Conservation (phyloP, 352 stramenopile genomes). For the Thalassiosira hispida region DNA sequence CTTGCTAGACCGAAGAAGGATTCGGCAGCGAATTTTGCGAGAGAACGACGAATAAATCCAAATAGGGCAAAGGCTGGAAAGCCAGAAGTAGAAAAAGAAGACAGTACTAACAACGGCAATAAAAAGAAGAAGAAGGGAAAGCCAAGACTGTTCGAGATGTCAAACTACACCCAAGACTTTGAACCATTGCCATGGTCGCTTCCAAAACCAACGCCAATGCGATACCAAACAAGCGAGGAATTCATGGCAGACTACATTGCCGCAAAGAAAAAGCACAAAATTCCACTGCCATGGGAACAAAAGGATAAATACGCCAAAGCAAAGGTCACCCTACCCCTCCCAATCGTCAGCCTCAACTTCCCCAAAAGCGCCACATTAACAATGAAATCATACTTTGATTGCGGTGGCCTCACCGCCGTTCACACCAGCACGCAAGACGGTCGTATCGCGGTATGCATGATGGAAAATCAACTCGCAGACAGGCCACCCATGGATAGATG, state of each 20-base stretch:
- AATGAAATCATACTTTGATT: conserved; percentile 55
- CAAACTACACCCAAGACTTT: conserved; percentile 41
- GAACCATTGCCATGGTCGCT: conserved; percentile 52
- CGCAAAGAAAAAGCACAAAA: conserved; percentile 36
- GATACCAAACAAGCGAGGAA: conserved; percentile 35
- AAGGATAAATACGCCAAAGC: conserved; percentile 18
- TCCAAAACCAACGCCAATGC: conserved; percentile 25
- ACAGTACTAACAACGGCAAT: neutral
- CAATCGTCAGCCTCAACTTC: conserved; percentile 55
- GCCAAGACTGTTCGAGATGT: conserved; percentile 11
- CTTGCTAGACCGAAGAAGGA: neutral
- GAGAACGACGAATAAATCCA: too few relatives aligned
- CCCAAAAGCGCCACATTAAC: conserved; percentile 58
- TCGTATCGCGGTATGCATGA: conserved; percentile 50
- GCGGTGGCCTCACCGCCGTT: conserved; percentile 42
- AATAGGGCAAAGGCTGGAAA: neutral
- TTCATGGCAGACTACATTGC: conserved; percentile 57
- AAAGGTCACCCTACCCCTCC: conserved; percentile 38
- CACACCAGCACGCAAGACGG: conserved; percentile 46
- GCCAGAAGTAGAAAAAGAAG: neutral
- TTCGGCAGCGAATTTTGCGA: too few relatives aligned
- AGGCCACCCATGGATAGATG: conserved; percentile 46
- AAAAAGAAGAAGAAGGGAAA: conserved; percentile 14
- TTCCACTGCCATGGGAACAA: conserved; percentile 47
- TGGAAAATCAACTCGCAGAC: conserved; percentile 48